phyloP scores from a whole-genome alignment of 331 rosid genomes.

The Malus hybrid region DNA sequence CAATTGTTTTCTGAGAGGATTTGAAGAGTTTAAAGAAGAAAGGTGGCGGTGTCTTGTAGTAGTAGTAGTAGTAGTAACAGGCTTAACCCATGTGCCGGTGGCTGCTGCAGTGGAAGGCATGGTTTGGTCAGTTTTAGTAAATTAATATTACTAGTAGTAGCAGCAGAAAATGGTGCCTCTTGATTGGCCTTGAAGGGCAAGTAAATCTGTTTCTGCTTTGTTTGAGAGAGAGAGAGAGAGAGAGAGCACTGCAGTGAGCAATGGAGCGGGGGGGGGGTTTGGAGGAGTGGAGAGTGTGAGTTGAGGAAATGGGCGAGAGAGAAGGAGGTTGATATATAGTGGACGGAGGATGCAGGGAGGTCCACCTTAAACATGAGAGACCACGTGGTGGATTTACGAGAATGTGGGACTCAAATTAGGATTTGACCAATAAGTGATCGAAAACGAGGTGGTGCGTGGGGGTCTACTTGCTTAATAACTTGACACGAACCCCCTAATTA shows the following conservation, averaged over 20 bases:
- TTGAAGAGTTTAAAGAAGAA: neutral
- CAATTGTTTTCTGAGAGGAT: neutral
- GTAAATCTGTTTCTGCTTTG: neutral
- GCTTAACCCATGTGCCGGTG: constrained; percentile 25
- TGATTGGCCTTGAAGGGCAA: constrained; percentile 10
- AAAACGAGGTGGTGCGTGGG: constrained; percentile 32
- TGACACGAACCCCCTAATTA: constrained; percentile 42
- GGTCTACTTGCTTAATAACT: constrained; percentile 18
- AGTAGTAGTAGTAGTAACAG: neutral
- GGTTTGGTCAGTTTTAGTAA: constrained; percentile 20
- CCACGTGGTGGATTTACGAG: constrained; percentile 63
- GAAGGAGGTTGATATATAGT: constrained; percentile 39
- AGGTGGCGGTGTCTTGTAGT: neutral
- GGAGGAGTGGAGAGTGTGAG: neutral
- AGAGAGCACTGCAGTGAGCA: neutral
- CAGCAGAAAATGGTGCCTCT: neutral
- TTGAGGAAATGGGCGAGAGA: constrained; percentile 26
- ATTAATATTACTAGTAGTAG: neutral
- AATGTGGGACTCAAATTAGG: constrained; percentile 14
- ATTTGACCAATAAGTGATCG: constrained; percentile 35
- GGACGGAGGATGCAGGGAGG: constrained; percentile 9
- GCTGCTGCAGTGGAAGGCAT: constrained; percentile 45
- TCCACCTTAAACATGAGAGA: constrained; percentile 35
- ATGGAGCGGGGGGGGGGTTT: neutral
- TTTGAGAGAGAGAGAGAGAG: constrained; percentile 16